Base-by-base conservation (phyloP, 2,329 filamentous ascomycete genomes). In the Lecanosticta acicola region DNA sequence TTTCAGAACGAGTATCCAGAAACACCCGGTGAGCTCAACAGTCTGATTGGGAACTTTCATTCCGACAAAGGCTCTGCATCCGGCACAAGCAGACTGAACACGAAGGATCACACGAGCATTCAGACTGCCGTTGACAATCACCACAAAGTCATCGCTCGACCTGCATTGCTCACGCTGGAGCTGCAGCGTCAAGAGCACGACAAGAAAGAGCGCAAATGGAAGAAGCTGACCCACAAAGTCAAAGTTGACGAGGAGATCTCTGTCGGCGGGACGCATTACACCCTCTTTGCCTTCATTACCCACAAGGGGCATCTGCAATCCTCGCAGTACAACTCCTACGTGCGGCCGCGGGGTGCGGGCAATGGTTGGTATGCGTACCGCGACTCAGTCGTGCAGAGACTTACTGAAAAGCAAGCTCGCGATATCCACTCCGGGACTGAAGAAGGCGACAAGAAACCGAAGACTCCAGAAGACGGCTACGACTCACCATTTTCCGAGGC, bases 301-400 rank as follows among this genome's bases (percentile, higher is more conserved):
- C 80, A 83, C 56, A 74, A 74, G 49, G 79, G 78, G 19, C 72
- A 72, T 35, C 72, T 81, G 13, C 75, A 75, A 16, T 81, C 78
- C 3, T 74, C 74, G 39, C 71, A 75, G 32, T 83, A 80, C 64
- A 77, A 79, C 54, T 73, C 76, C n/a, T 74, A 81, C 26, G 62
- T 83, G 39, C 72, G 79, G 21, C 80, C 80, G 1, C 70, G 71
- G 36, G 78, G 79, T 2, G 73, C 73, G 4, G 72, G 70, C 8
- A 70, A 72, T 7, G 74, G 71, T 37, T 83, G 80, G 80, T 75
- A 82, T 44, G 73, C 71, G 26, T 82, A 81, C 52, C 72, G 77
- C 24, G 54, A 58, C 51, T 72, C 71, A 37, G 65, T 64, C 44
- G 77, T 83, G 24, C 72, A 71, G 41, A 77, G 77, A 36, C 62